Conservation (phyloP, 352 stramenopile species). For the Pythium aristosporum region DNA sequence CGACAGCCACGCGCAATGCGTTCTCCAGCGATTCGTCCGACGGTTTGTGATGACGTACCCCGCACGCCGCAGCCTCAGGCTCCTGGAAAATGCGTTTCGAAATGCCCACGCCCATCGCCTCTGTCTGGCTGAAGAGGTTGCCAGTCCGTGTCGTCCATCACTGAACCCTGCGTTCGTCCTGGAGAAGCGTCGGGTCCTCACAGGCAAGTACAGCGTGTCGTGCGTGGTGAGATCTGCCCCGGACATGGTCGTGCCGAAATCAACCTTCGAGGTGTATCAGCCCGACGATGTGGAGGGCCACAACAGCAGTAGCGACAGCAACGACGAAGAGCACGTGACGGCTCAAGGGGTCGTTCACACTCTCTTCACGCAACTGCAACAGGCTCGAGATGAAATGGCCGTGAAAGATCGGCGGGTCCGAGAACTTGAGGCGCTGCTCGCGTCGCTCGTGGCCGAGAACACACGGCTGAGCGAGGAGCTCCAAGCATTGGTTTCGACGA, state of each 20-base stretch:
- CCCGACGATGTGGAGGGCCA: too few species aligned
- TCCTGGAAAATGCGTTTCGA: constrained; percentile 25
- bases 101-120: neutral
- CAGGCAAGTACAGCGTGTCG: constrained; percentile 11
- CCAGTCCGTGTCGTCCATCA: neutral
- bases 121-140: neutral
- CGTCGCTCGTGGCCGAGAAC: constrained; percentile 25
- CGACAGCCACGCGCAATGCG: neutral
- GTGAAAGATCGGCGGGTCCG: constrained; percentile 27
- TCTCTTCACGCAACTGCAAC: constrained; percentile 30
- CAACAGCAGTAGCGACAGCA: constrained; percentile 16
- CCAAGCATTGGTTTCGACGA: neutral
- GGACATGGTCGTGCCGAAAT: constrained; percentile 7
- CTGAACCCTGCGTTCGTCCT: neutral
- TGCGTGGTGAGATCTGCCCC: neutral
- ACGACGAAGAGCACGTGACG: constrained; percentile 23
- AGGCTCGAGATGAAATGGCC: neutral
- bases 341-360: constrained; percentile 36
- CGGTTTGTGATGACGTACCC: constrained; percentile 17
- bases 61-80: constrained; percentile 13
- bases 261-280: neutral
- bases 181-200: neutral
- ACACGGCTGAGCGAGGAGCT: neutral
- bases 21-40: constrained; percentile 27
- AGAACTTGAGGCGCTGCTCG: constrained; percentile 28